A percentile compares a stretch with the other conserved stretches of the same genome.
Conservation (phyloP, 768 basidiomycete genomes). For the Epithele typhae region DNA sequence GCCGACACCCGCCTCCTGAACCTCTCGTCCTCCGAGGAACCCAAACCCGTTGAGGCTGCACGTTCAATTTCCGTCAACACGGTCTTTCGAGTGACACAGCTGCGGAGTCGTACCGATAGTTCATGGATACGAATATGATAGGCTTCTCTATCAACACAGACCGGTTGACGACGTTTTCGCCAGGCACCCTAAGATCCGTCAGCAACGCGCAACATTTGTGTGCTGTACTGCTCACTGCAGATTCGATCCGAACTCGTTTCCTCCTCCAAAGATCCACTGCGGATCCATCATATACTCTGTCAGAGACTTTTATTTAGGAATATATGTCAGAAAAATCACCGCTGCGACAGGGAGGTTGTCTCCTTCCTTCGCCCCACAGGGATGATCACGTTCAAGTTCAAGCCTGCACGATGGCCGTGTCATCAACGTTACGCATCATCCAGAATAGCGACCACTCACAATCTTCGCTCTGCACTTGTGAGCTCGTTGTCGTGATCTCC, state of each 20-base stretch:
- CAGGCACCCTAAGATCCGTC: slow-evolving; percentile 28
- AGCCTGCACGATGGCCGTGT: background rate
- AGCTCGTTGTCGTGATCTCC: background rate
- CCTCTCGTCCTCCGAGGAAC: slow-evolving; percentile 18
- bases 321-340: slow-evolving; percentile 3
- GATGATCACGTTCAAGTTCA: slow-evolving; percentile 18
- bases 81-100: too few relatives aligned
- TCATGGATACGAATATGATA: slow-evolving; percentile 49
- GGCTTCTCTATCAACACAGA: slow-evolving; percentile 40
- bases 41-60: slow-evolving; percentile 13
- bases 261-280: slow-evolving; percentile 6
- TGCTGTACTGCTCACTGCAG: background rate
- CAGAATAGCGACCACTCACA: background rate
- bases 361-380: background rate
- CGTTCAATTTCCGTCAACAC: too few relatives aligned
- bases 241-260: background rate
- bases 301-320: background rate
- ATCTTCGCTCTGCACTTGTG: slow-evolving; percentile 7
- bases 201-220: background rate
- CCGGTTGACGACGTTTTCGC: slow-evolving; percentile 36
- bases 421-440: background rate
- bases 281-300: background rate
- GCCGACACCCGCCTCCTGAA: slow-evolving; percentile 16
- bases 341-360: slow-evolving; percentile 17
- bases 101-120: slow-evolving; percentile 35